A percentile compares a stretch with the other conserved stretches of the same genome.
Evolutionary conservation across 75 land plant genomes (phyloP).

Genomic region (Adiantum capillusveneris): DNA sequence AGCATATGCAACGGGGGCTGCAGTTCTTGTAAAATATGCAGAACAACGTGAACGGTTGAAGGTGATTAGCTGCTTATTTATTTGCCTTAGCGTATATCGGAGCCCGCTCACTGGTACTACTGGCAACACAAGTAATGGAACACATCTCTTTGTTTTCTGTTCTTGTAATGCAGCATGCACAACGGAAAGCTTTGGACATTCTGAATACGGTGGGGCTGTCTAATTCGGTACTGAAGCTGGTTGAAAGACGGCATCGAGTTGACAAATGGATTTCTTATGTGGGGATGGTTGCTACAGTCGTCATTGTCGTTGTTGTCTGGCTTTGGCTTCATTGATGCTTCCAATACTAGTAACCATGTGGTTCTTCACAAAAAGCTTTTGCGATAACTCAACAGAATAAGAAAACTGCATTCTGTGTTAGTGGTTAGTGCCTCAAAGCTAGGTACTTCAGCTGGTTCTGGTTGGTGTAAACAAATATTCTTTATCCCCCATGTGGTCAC

Average conservation of each 20-base stretch:
- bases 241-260: slow-evolving; percentile 77
- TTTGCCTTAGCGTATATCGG: too few relatives aligned
- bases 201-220: slow-evolving; percentile 89
- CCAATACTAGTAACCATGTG: too few relatives aligned
- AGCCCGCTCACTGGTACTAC: too few relatives aligned
- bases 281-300: slow-evolving; percentile 65
- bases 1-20: slow-evolving; percentile 62
- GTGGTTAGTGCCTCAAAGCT: too few relatives aligned
- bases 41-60: slow-evolving; percentile 84
- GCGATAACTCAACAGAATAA: too few relatives aligned
- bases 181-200: slow-evolving; percentile 85
- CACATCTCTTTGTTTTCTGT: neutral
- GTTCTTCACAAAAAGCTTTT: too few relatives aligned
- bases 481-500: too few relatives aligned
- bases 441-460: too few relatives aligned
- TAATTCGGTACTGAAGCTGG: slow-evolving; percentile 71
- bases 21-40: slow-evolving; percentile 65
- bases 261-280: slow-evolving; percentile 87
- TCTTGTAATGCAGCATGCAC: slow-evolving; percentile 56
- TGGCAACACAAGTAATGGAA: too few relatives aligned
- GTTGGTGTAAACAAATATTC: too few relatives aligned
- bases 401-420: too few relatives aligned
- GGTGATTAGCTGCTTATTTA: slow-evolving; percentile 35
- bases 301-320: slow-evolving; percentile 48
- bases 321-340: slow-evolving; percentile 50